Base-by-base conservation (phyloP, 1,284 basidiomycete species). In the Ceratobasidium sp. region DNA sequence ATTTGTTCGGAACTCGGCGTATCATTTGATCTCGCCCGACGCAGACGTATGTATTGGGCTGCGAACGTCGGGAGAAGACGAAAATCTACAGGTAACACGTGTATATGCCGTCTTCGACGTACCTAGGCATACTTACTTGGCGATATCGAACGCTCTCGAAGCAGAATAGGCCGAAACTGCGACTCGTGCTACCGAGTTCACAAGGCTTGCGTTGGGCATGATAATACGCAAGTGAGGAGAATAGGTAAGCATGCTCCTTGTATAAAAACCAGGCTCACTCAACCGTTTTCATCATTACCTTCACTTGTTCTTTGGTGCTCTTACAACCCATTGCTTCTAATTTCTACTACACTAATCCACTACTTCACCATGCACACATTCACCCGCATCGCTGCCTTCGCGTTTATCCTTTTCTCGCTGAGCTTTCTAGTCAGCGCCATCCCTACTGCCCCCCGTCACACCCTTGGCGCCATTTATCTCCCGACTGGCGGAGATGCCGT, bases 361-460 rank as follows among this genome's bases (percentile, higher is more conserved):
- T 42, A 18, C 4, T 56, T 42, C 20, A 42, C 26, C 67, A 77
- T 77, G 75, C 23, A n/a, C 26, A 12, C 75, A 9, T 67, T 77
- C 64, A 58, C 75, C n/a, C 75, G 64, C 15, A 5, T 77, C 23
- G 56, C 53, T 39, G 64, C 28, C 23, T 39, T 58, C 40, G 49
- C 33, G 15, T 51, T 68, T 13, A 53, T 77, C 20, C 49, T 77
- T 10, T 53, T 77, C 53, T 77, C 64, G 9, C 40, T 77, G 49
- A 66, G 75, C 53, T 77, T 56, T 55, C 40, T 77, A 20, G 75
- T 68, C 33, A 58, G 23, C 44, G 75, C 63, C 23, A 13, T 77
- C 7, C 75, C 75, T 7, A 15, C 39, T 23, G 15, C 64, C 39
- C 9, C 56, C 42, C 46, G 46, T 33, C 33, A 33, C 33, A 58